Percentiles rank a stretch among this genome's conserved stretches.
Conservation (phyloP, 179 eudicot species). For the Beta macrorhiza region DNA sequence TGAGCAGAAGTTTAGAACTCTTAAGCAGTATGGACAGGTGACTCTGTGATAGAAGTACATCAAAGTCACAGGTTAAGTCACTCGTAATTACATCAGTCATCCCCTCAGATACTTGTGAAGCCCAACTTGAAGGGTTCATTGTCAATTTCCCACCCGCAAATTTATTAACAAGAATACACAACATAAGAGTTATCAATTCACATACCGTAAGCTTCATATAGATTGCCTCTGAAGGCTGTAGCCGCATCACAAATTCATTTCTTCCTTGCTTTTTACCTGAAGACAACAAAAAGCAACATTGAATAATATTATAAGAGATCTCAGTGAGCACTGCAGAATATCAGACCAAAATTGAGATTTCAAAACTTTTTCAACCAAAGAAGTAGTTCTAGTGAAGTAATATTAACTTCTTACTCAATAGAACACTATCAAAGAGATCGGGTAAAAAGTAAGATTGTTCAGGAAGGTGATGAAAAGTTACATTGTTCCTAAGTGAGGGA, state of each 20-base stretch:
- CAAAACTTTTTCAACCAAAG: constrained; percentile 3
- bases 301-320: constrained; percentile 7
- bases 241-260: constrained; percentile 91
- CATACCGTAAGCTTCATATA: constrained; percentile 99
- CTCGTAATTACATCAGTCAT: not conserved
- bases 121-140: not conserved
- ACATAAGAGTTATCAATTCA: not conserved
- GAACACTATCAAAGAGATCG: not conserved
- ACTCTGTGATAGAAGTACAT: not conserved
- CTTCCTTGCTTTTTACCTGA: constrained; percentile 95
- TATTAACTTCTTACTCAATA: not conserved
- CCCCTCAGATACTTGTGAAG: not conserved
- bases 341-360: not conserved
- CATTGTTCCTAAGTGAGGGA: not conserved
- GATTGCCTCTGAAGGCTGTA: constrained; percentile 90
- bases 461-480: not conserved
- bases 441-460: not conserved
- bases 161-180: not conserved
- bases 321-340: not conserved
- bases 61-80: not conserved
- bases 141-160: not conserved
- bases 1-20: not conserved
- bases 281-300: constrained; percentile 13
- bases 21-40: not conserved
- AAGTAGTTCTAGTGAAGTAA: not conserved